Evolutionary conservation across 305 asterid genomes (phyloP).

Genomic region (Stenogyne calaminthoides): DNA sequence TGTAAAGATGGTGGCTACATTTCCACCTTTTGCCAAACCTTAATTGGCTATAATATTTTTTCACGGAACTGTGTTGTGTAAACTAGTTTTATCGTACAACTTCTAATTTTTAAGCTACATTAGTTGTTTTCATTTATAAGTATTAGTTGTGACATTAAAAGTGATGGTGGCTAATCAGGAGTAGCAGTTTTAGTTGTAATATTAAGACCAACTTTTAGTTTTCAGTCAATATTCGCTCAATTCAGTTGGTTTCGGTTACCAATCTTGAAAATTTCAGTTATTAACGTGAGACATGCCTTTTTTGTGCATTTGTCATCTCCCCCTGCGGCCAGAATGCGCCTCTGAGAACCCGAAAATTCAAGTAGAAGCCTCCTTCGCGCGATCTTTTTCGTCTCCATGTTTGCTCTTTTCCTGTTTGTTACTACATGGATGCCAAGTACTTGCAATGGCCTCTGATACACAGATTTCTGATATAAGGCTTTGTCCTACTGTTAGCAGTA

Average conservation of each 20-base stretch:
- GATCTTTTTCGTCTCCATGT: conserved; percentile 19
- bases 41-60: too few species aligned
- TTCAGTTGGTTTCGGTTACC: too few species aligned
- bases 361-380: conserved; percentile 36
- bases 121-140: neutral
- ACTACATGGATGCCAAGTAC: conserved; percentile 63
- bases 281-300: conserved; percentile 34
- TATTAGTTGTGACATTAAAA: neutral
- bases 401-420: conserved; percentile 27
- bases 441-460: conserved; percentile 39
- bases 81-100: neutral
- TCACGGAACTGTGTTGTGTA: too few species aligned
- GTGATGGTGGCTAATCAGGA: neutral
- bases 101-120: too few species aligned
- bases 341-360: conserved; percentile 25
- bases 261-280: too few species aligned
- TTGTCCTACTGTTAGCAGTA: conserved; percentile 58
- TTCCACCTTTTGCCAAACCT: neutral
- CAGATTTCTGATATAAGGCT: conserved; percentile 50
- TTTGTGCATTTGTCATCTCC: conserved; percentile 49
- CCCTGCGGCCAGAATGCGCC: conserved; percentile 45
- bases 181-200: too few species aligned
- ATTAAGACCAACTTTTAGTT: too few species aligned
- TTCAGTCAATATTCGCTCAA: too few species aligned
- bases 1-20: neutral